phyloP scores from a whole-genome alignment of 176 grass and related monocot genomes.

The Paspalum vaginatum region DNA sequence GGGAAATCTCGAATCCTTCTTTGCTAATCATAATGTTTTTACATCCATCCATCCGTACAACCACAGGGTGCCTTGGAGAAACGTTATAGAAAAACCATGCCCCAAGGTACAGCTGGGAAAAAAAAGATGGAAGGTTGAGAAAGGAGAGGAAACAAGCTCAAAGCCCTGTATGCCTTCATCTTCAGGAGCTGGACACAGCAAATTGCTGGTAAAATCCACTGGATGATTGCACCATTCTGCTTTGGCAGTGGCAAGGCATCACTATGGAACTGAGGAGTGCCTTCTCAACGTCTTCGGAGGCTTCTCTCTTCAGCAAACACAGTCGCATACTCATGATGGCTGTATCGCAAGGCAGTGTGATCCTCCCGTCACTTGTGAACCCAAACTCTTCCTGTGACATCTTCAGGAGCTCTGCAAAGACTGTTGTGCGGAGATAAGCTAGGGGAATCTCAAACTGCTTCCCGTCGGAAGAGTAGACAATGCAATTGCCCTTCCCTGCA shows the following conservation, averaged over 20 bases:
- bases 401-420: slow-evolving; percentile 62
- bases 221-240: slow-evolving; percentile 31
- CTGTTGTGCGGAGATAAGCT: slow-evolving; percentile 38
- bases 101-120: slow-evolving; percentile 32
- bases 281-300: slow-evolving; percentile 58
- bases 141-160: slow-evolving; percentile 9
- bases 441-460: slow-evolving; percentile 63
- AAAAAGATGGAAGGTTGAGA: slow-evolving; percentile 22
- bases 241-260: slow-evolving; percentile 44
- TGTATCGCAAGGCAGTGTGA: slow-evolving; percentile 59
- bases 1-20: slow-evolving; percentile 32
- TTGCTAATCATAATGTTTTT: slow-evolving; percentile 37
- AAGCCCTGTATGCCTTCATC: slow-evolving; percentile 20
- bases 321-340: slow-evolving; percentile 62
- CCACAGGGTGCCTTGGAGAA: slow-evolving; percentile 43
- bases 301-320: slow-evolving; percentile 55
- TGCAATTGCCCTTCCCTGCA: slow-evolving; percentile 58
- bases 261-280: slow-evolving; percentile 54
- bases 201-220: slow-evolving; percentile 30
- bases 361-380: slow-evolving; percentile 45
- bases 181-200: slow-evolving; percentile 45
- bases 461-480: slow-evolving; percentile 49
- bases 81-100: slow-evolving; percentile 40
- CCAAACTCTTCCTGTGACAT: slow-evolving; percentile 67
- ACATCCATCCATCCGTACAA: slow-evolving; percentile 44